These are phyloP conservation scores for Aspergillus carbonarius DNA, from an alignment of 2,329 filamentous ascomycete genomes.

Conservation along the genomic window DNA sequence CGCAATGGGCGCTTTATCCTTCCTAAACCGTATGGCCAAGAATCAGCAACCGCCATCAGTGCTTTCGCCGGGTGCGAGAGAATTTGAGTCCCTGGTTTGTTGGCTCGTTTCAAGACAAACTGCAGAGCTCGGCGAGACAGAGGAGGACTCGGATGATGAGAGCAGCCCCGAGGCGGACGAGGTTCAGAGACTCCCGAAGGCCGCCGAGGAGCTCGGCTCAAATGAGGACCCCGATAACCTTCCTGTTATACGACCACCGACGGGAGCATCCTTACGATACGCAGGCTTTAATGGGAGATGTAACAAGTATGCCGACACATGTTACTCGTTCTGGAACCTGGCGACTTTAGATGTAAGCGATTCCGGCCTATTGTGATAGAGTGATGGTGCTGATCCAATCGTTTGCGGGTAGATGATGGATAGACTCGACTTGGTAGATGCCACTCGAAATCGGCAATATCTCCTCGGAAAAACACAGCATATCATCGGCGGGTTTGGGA, in stretches of 20 bases:
- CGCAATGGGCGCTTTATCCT: slow-evolving; percentile 71
- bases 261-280: slow-evolving; percentile 44
- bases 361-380: not conserved
- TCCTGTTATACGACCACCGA: slow-evolving; percentile 23
- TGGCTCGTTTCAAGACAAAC: slow-evolving; percentile 69
- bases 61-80: slow-evolving; percentile 27
- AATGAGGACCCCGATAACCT: slow-evolving; percentile 30
- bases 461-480: slow-evolving; percentile 86
- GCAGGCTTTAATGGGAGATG: slow-evolving; percentile 85
- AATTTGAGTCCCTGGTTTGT: slow-evolving; percentile 40
- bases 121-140: slow-evolving; percentile 51
- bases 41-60: slow-evolving; percentile 22
- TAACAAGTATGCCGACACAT: slow-evolving; percentile 92
- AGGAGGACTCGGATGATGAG: slow-evolving; percentile 47
- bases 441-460: slow-evolving; percentile 67
- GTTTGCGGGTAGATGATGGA: slow-evolving; percentile 56
- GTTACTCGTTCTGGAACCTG: slow-evolving; percentile 90
- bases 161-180: slow-evolving; percentile 27
- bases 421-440: slow-evolving; percentile 58
- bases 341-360: slow-evolving; percentile 57
- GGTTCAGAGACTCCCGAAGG: not conserved
- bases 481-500: slow-evolving; percentile 77
- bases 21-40: slow-evolving; percentile 65
- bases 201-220: slow-evolving; percentile 15
- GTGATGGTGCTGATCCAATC: slow-evolving; percentile 17